Evolutionary conservation across 805 yeast species (phyloP).

Genomic region (Pichia californica): DNA sequence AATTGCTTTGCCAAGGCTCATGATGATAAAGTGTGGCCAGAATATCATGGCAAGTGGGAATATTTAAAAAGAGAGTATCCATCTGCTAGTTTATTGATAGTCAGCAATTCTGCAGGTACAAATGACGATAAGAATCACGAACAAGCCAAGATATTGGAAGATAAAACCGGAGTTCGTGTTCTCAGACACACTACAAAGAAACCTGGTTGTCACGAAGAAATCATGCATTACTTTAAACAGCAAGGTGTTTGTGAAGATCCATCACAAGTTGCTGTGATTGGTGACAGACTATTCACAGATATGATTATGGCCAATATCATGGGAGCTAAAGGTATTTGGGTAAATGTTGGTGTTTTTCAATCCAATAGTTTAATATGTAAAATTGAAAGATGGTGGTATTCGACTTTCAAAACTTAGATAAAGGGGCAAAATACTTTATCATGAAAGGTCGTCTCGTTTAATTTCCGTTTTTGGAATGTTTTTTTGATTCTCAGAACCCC

Average conservation of each 20-base stretch:
- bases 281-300: conserved; percentile 89
- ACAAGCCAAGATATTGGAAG: conserved; percentile 60
- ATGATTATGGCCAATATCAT: conserved; percentile 89
- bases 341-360: conserved; percentile 64
- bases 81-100: conserved; percentile 59
- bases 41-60: conserved; percentile 52
- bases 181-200: conserved; percentile 69
- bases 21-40: conserved; percentile 74
- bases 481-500: no score
- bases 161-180: conserved; percentile 60
- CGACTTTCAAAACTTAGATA: not conserved
- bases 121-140: conserved; percentile 54
- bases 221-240: conserved; percentile 49
- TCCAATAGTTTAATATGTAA: conserved; percentile 46
- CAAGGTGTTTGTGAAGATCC: conserved; percentile 43
- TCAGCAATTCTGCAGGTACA: conserved; percentile 92
- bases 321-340: conserved; percentile 85
- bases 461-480: no score
- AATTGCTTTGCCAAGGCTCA: conserved; percentile 89
- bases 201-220: conserved; percentile 73
- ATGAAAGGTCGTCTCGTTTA: no score
- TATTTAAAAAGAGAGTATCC: conserved; percentile 53
- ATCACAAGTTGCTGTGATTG: conserved; percentile 73
- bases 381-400: conserved; percentile 39
- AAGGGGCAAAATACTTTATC: no score